Base-by-base conservation (phyloP, 2,329 filamentous ascomycete species). In the Pochonia chlamydosporia region DNA sequence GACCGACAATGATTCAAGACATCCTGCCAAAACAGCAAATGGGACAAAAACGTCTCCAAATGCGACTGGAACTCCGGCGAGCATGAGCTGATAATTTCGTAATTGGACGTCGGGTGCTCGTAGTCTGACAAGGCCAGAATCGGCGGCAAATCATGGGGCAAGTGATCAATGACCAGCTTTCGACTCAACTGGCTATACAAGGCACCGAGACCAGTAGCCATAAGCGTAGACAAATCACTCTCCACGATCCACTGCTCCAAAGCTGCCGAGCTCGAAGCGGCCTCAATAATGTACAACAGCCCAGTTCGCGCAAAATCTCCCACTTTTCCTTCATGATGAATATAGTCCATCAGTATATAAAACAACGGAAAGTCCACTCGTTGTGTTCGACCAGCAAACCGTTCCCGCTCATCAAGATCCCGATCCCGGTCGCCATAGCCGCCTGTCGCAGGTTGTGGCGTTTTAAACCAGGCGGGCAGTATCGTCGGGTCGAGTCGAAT, bases 1-100 rank as follows among this genome's bases (percentile, higher is more conserved):
- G 92, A 97, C 58, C 84, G 83, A 70, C 93, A 99, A 66, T 97
- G 92, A 63, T 97, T 93, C 51, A 99, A 73, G 28, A 96, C 91
- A 64, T 99, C 93, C 68, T 99, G 93, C 93, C 93, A 99, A 62
- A 99, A 99, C 5, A 95, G 74, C 42, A 99, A 76, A 62, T 97
- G 95, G 1, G 93, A 96, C 36, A 99, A 75, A 60, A 99, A 99
- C 0, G 91, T 95, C 46, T 92, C 84, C 60, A 97, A 80, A 58
- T 96, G 89, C n/a, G 82, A 79, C 58, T 89, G 86, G 52, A 95
- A 90, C 49, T 89, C 82, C 1, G 78, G 72, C 3, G 85, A 83
- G 62, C 86, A 84, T 42, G 89, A 84, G 67, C 81, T 83, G 58
- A 89, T 81, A 54, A 91, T 79, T 59, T 89, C 81, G 57, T 82